A percentile compares a stretch with the other conserved stretches of the same genome.
Evolutionary conservation across 768 basidiomycete species (phyloP).

Genomic region (Gloeophyllum trabeum): DNA sequence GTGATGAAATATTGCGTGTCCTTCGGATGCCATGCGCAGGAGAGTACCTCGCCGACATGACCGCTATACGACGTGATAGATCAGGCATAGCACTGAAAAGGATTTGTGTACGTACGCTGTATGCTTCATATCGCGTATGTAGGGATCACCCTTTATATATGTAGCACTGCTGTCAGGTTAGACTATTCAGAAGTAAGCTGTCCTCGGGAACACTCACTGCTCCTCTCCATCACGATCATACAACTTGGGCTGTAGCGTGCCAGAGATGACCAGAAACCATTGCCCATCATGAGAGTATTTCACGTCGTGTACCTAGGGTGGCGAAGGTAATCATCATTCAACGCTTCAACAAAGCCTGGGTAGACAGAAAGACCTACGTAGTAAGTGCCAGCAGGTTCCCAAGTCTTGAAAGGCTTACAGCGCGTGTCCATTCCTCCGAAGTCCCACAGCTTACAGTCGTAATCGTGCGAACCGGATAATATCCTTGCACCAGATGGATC

Average conservation of each 20-base stretch:
- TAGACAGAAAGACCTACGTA: constrained; percentile 39
- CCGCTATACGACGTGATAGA: constrained; percentile 40
- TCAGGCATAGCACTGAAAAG: constrained; percentile 1
- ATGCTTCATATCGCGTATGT: constrained; percentile 97
- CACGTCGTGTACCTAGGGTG: constrained; percentile 74
- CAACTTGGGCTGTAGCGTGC: constrained; percentile 78
- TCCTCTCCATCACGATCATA: constrained; percentile 93
- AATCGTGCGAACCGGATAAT: constrained; percentile 89
- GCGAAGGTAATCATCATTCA: neutral
- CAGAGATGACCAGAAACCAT: constrained; percentile 79
- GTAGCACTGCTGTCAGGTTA: constrained; percentile 54
- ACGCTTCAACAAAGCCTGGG: constrained; percentile 4
- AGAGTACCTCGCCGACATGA: constrained; percentile 85
- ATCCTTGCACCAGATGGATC: constrained; percentile 93
- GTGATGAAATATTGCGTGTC: constrained; percentile 82
- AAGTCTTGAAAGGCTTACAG: constrained; percentile 92
- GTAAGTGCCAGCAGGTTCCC: constrained; percentile 91
- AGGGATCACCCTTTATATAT: constrained; percentile 91
- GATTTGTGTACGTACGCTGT: constrained; percentile 60
- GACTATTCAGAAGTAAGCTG: constrained; percentile 22
- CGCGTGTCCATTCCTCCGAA: constrained; percentile 94
- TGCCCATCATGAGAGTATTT: constrained; percentile 86
- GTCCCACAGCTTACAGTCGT: constrained; percentile 98
- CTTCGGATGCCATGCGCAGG: constrained; percentile 91
- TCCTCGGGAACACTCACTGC: constrained; percentile 42